phyloP scores from a whole-genome alignment of 106 monocot genomes.

The Xerophyta viscosa region DNA sequence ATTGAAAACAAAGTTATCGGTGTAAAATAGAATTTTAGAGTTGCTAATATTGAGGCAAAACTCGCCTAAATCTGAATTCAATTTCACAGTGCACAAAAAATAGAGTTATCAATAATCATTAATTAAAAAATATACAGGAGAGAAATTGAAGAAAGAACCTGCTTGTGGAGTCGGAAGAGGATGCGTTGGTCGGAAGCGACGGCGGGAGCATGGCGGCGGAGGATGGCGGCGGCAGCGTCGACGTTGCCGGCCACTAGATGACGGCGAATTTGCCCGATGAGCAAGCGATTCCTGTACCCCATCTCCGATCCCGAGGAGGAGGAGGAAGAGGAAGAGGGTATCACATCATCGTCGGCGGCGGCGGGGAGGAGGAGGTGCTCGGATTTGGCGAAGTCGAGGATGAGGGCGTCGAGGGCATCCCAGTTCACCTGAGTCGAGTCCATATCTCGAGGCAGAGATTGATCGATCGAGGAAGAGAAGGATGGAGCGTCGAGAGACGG shows the following conservation, averaged over 20 bases:
- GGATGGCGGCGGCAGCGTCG: slow-evolving; percentile 47
- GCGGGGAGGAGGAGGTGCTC: slow-evolving; percentile 54
- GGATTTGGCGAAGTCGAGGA: slow-evolving; percentile 75
- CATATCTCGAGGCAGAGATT: slow-evolving; percentile 18
- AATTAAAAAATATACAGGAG: not conserved
- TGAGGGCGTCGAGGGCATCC: slow-evolving; percentile 82
- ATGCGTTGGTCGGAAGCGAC: slow-evolving; percentile 76
- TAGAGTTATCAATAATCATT: not conserved
- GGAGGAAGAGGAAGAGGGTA: slow-evolving; percentile 26
- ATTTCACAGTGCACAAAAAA: not conserved
- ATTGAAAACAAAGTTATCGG: no score
- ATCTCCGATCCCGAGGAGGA: not conserved
- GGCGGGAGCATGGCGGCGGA: slow-evolving; percentile 46
- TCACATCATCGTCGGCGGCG: slow-evolving; percentile 22
- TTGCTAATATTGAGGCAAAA: no score
- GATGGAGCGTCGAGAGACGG: not conserved
- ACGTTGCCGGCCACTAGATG: slow-evolving; percentile 61
- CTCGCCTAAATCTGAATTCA: no score
- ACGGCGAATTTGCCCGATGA: slow-evolving; percentile 66
- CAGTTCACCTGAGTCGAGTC: slow-evolving; percentile 77
- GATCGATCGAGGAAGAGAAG: not conserved
- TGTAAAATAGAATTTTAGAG: no score
- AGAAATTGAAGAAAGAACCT: slow-evolving; percentile 25
- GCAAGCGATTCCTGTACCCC: slow-evolving; percentile 16
- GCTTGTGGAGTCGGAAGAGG: slow-evolving; percentile 88